phyloP scores from a whole-genome alignment of 202 grass and related monocot genomes.

The Panicum virgatum region DNA sequence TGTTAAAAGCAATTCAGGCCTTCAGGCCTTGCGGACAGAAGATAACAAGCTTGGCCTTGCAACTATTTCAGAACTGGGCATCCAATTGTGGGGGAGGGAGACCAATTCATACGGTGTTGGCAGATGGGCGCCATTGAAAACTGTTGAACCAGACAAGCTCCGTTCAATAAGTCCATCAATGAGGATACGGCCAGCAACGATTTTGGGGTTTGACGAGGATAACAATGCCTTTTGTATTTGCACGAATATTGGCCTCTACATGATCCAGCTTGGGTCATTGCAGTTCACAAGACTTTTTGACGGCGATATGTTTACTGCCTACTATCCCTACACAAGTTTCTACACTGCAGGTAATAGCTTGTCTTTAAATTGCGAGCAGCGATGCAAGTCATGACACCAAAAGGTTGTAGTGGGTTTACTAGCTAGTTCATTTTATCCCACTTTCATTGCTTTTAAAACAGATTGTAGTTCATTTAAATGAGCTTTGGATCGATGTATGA shows the following conservation, averaged over 20 bases:
- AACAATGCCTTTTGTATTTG: neutral
- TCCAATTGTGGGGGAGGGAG: neutral
- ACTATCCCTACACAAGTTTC: constrained; percentile 31
- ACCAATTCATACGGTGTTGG: neutral
- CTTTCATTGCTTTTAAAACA: neutral
- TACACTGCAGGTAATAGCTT: constrained; percentile 32
- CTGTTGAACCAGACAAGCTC: neutral
- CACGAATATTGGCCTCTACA: neutral
- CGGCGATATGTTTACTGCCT: neutral
- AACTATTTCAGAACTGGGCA: neutral
- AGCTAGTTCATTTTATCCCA: neutral
- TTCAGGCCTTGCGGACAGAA: neutral
- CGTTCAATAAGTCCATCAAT: neutral
- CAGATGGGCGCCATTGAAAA: neutral
- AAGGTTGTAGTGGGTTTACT: neutral
- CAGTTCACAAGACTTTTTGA: neutral
- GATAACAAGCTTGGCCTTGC: constrained; percentile 6
- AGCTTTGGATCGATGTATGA: neutral
- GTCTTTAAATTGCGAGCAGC: neutral
- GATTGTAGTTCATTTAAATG: neutral
- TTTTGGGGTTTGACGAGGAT: constrained; percentile 25
- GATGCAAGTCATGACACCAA: neutral
- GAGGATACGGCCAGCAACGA: neutral
- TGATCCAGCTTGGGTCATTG: constrained; percentile 16
- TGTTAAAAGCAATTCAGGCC: neutral